Conservation (phyloP, 208 protist species). For the Crithidia bombi region DNA sequence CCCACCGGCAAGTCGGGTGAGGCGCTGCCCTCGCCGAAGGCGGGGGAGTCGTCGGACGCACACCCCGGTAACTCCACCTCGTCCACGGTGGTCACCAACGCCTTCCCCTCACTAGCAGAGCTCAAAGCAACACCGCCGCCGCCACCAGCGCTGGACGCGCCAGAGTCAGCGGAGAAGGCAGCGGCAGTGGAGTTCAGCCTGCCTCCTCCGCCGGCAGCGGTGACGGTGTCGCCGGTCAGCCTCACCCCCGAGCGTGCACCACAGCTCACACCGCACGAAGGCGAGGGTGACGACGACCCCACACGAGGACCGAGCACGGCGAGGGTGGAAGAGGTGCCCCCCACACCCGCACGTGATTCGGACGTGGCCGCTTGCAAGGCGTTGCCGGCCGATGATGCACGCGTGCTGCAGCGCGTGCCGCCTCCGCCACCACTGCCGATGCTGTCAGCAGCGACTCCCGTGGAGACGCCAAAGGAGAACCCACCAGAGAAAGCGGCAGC, state of each 20-base stretch:
- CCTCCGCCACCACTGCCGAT: slow-evolving; percentile 25
- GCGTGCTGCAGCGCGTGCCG: slow-evolving; percentile 35
- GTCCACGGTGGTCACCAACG: not conserved
- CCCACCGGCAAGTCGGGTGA: not conserved
- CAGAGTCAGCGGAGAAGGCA: not conserved
- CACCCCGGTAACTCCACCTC: slow-evolving; percentile 1
- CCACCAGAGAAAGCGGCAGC: not conserved
- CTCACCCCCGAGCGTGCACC: slow-evolving; percentile 26
- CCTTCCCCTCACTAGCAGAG: not conserved
- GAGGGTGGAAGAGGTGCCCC: slow-evolving; percentile 40
- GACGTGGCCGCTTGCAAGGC: slow-evolving; percentile 2
- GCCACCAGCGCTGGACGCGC: not conserved
- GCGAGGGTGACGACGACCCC: slow-evolving; percentile 12
- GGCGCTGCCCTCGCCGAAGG: slow-evolving; percentile 3
- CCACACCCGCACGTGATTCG: slow-evolving; percentile 22
- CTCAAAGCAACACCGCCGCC: slow-evolving; percentile 3
- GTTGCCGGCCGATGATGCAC: slow-evolving; percentile 29
- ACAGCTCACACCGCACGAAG: slow-evolving; percentile 12
- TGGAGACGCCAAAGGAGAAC: not conserved
- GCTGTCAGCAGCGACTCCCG: not conserved
- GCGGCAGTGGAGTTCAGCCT: not conserved
- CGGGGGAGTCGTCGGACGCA: not conserved
- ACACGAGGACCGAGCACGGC: slow-evolving; percentile 29
- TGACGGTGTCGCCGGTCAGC: slow-evolving; percentile 2
- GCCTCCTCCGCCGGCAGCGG: not conserved